Base-by-base conservation (phyloP, 176 grass and related monocot genomes). In the Hordeum marinum region DNA sequence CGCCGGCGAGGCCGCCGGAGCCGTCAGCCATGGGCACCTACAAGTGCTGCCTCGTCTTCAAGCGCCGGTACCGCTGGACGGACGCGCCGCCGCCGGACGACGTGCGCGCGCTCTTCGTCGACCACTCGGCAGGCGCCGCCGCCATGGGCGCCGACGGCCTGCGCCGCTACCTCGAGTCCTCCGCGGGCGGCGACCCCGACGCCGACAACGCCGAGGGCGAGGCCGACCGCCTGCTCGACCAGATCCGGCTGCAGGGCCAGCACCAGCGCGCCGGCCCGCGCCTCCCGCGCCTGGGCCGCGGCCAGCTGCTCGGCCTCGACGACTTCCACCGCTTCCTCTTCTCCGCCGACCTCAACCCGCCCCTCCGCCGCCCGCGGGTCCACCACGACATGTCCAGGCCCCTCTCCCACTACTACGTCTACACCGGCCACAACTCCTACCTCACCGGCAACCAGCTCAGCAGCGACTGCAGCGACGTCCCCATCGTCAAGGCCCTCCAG, bases 381-480 rank as follows among this genome's bases (percentile, higher is more conserved):
- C 89, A 94, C 75, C 96, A 98, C 60, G 93, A 98, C 87, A 98
- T 98, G 96, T 58, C 62, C 24, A 50, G 27, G 2, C 91, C 96
- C 31, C 83, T 98, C 77, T 95, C 96, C 61, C 93, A 98, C 85
- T 98, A 98, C 85, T 98, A 88, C 91, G 80, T 95, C 85, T 86
- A 95, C 90, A 98, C 96, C 21, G 96, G 96, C 1, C 96, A 98
- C 87, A 98, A 98, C 87, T 98, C 96, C 7, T 98, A 98, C 83
- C 92, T 98, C 89, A 98, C 96, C 27, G 96, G 96, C 11, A 98
- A 98, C 86, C 96, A 96, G 86, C 93, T 98, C 73, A 94, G 88
- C 88, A 95, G 96, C 80, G 91, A 96, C 75, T 96, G 96, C 86
- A 96, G 96, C 84, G 96, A 98, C 84, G 76, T 69, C 35, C 96